A percentile compares a stretch with the other conserved stretches of the same genome.
Evolutionary conservation across 2,329 filamentous ascomycete genomes (phyloP).

Genomic region (Xylaria sp.): DNA sequence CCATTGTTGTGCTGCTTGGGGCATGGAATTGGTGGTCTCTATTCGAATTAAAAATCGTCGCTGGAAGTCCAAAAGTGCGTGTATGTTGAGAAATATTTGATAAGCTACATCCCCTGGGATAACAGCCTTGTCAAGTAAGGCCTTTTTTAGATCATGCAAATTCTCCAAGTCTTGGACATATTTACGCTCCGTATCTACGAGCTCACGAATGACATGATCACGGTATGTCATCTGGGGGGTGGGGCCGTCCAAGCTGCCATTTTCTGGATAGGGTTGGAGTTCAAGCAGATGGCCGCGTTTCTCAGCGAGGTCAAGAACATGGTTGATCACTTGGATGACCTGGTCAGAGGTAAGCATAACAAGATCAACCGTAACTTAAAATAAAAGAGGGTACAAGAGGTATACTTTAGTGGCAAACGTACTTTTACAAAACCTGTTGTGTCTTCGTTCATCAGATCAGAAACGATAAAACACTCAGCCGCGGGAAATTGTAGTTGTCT

Average conservation of each 20-base stretch:
- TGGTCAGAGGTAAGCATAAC: conserved; percentile 47
- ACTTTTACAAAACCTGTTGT: conserved; percentile 98
- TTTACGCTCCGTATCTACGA: conserved; percentile 95
- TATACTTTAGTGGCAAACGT: conserved; percentile 40
- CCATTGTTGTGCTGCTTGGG: conserved; percentile 84
- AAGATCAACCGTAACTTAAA: background rate
- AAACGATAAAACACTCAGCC: conserved; percentile 89
- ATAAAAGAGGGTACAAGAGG: background rate
- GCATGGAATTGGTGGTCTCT: conserved; percentile 91
- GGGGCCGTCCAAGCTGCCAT: conserved; percentile 61
- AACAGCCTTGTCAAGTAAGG: conserved; percentile 85
- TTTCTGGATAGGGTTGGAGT: conserved; percentile 66
- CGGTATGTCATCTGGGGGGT: conserved; percentile 77
- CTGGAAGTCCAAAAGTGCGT: conserved; percentile 93
- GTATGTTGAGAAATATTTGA: conserved; percentile 96
- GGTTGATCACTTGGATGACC: conserved; percentile 92
- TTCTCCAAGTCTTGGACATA: conserved; percentile 98
- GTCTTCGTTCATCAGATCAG: conserved; percentile 90
- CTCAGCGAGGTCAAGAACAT: conserved; percentile 87
- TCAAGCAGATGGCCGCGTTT: conserved; percentile 77
- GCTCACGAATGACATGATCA: conserved; percentile 89
- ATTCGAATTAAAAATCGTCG: conserved; percentile 94
- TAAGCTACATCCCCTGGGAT: conserved; percentile 91
- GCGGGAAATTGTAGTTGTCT: conserved; percentile 81
- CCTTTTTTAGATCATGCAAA: conserved; percentile 89